A percentile compares a stretch with the other conserved stretches of the same genome.
phyloP scores from a whole-genome alignment of 2,329 filamentous ascomycete species.

The Nigrospora osmanthi region DNA sequence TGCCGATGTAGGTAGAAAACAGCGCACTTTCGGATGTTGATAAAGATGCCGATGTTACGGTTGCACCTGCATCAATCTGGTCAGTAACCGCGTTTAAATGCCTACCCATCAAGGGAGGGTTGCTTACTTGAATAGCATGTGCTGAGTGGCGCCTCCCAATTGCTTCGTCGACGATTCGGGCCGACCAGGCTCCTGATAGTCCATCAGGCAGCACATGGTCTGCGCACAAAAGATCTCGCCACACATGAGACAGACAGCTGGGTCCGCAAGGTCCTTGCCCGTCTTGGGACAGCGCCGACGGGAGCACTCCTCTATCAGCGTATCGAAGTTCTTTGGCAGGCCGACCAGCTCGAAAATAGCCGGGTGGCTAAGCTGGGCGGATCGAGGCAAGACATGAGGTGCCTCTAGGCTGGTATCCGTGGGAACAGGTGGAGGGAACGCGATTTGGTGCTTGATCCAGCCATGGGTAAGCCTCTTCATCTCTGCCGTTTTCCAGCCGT shows the following conservation, averaged over 20 bases:
- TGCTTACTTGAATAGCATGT: constrained; percentile 69
- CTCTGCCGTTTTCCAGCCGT: constrained; percentile 38
- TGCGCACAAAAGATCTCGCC: constrained; percentile 96
- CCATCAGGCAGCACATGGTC: constrained; percentile 78
- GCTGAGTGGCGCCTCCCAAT: constrained; percentile 83
- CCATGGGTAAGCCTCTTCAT: constrained; percentile 44
- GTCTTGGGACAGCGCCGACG: constrained; percentile 78
- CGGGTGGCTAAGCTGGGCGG: constrained; percentile 63
- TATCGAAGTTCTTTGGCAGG: constrained; percentile 85
- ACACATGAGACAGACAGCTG: constrained; percentile 87
- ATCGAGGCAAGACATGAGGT: constrained; percentile 20
- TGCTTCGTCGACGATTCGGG: constrained; percentile 32
- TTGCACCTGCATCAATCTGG: constrained; percentile 57
- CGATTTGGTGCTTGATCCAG: constrained; percentile 65
- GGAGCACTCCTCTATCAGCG: constrained; percentile 85
- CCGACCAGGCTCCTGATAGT: constrained; percentile 35
- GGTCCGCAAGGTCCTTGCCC: constrained; percentile 84
- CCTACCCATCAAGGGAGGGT: constrained; percentile 1
- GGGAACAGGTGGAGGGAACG: constrained; percentile 19
- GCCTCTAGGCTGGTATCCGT: constrained; percentile 1
- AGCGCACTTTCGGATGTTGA: constrained; percentile 94
- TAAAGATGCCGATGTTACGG: constrained; percentile 82
- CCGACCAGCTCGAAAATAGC: constrained; percentile 92
- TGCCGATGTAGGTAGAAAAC: constrained; percentile 78
- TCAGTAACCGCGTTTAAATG: constrained; percentile 14